A percentile compares a stretch with the other conserved stretches of the same genome.
Evolutionary conservation across 345 rosid genomes (phyloP).

Genomic region (Punica granatum): DNA sequence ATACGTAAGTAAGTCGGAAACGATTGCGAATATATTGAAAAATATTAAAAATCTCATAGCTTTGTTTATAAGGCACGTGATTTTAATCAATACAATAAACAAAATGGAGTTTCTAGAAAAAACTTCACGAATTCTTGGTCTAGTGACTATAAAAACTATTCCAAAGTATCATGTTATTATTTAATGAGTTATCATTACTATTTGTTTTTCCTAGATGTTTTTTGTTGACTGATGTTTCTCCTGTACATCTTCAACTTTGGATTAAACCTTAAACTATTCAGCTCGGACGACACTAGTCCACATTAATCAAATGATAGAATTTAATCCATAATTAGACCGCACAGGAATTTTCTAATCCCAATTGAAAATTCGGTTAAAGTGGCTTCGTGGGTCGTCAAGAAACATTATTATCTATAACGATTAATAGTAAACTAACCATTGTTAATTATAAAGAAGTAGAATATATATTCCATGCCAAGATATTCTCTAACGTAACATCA

Average conservation of each 20-base stretch:
- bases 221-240: background rate
- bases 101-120: background rate
- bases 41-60: no score
- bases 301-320: constrained; percentile 10
- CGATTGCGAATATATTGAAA: no score
- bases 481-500: background rate
- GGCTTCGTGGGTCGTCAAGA: background rate
- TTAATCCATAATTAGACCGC: constrained; percentile 1
- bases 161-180: background rate
- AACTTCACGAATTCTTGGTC: background rate
- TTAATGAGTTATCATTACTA: background rate
- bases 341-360: background rate
- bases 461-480: background rate
- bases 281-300: constrained; percentile 5
- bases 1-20: no score
- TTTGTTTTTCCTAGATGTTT: background rate
- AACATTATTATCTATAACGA: background rate
- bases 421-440: background rate
- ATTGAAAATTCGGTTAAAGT: background rate
- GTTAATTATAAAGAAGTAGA: background rate
- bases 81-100: background rate
- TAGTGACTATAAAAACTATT: background rate
- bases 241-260: background rate
- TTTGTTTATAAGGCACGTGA: background rate
- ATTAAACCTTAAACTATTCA: background rate